phyloP scores from a whole-genome alignment of 2,329 filamentous ascomycete species.

The Botrytis sinoallii region DNA sequence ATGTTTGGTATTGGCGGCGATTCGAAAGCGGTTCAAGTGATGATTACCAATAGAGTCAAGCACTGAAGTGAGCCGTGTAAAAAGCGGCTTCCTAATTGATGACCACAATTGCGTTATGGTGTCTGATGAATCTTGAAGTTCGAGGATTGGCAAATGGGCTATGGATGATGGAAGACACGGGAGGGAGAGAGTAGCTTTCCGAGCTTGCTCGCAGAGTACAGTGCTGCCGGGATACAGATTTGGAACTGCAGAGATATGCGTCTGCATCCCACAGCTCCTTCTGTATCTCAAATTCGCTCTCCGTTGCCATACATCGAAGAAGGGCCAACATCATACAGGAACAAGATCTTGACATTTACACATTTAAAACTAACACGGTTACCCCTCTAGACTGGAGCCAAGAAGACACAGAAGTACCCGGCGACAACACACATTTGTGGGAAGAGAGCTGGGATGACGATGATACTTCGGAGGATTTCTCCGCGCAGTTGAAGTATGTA shows the following conservation, averaged over 20 bases:
- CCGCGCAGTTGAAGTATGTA: constrained; percentile 82
- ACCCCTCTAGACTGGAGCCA: constrained; percentile 74
- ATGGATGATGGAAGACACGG: not conserved
- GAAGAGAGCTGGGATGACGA: constrained; percentile 99
- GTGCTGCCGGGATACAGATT: not conserved
- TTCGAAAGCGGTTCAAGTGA: not conserved
- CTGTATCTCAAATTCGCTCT: not conserved
- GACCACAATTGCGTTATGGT: constrained; percentile 1
- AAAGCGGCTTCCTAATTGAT: not conserved
- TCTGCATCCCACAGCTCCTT: not conserved
- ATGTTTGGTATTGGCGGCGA: constrained; percentile 13
- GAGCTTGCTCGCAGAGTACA: too few relatives aligned
- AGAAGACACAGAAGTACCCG: constrained; percentile 84
- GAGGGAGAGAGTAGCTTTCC: not conserved
- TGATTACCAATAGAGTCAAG: not conserved
- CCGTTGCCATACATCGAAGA: not conserved
- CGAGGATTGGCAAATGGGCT: not conserved
- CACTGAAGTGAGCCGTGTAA: not conserved
- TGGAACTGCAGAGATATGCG: not conserved
- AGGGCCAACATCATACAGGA: not conserved
- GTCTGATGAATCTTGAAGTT: not conserved
- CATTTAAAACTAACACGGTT: constrained; percentile 19
- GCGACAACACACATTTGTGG: constrained; percentile 80
- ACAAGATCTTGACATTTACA: not conserved
- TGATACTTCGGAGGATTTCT: constrained; percentile 95